These are phyloP conservation scores for Kondoa malvinella DNA, from an alignment of 768 basidiomycete species.

Conservation along the genomic window DNA sequence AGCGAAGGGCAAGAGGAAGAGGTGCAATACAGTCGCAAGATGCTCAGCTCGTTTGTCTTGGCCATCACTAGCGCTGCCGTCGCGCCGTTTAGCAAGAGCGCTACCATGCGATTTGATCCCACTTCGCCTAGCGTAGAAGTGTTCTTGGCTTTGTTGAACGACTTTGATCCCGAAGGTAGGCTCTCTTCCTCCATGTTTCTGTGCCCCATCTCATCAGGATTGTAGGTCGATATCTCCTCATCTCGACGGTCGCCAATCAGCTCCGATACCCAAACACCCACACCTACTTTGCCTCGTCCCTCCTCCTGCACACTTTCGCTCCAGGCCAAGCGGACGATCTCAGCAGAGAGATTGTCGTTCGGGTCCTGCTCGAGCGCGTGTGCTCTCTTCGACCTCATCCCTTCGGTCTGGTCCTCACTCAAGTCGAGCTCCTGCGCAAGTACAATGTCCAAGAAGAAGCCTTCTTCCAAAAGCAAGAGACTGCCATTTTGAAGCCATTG, in stretches of 20 bases:
- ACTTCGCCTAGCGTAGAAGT: constrained; percentile 70
- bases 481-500: not conserved
- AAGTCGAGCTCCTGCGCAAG: constrained; percentile 12
- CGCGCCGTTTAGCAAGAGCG: constrained; percentile 70
- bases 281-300: constrained; percentile 91
- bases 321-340: constrained; percentile 42
- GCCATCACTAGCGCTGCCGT: constrained; percentile 69
- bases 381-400: constrained; percentile 89
- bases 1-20: constrained; percentile 33
- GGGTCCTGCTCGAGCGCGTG: constrained; percentile 77
- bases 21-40: constrained; percentile 57
- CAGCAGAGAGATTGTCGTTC: constrained; percentile 42
- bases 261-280: constrained; percentile 95
- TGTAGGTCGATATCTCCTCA: constrained; percentile 80
- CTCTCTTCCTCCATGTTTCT: constrained; percentile 6
- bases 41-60: constrained; percentile 77
- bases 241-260: constrained; percentile 84
- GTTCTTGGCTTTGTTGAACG: constrained; percentile 61
- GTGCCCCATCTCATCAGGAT: not conserved
- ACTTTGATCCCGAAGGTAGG: constrained; percentile 80
- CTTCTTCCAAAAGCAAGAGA: constrained; percentile 10
- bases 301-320: constrained; percentile 70
- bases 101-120: constrained; percentile 53
- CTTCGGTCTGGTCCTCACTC: constrained; percentile 50
- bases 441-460: constrained; percentile 9